These are phyloP conservation scores for Malassezia restricta DNA, from an alignment of 1,284 basidiomycete genomes.

Conservation along the genomic window DNA sequence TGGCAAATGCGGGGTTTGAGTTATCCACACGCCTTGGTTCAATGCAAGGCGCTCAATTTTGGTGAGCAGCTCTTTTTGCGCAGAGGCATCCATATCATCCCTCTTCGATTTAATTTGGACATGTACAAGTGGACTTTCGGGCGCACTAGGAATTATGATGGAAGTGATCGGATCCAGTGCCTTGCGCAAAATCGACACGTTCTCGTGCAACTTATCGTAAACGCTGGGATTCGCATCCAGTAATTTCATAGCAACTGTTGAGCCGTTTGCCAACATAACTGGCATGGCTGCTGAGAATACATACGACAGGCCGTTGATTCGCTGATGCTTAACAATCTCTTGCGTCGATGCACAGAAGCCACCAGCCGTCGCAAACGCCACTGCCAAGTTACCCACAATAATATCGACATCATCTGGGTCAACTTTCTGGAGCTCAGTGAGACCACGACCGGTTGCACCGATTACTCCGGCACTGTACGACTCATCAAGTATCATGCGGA, in stretches of 20 bases:
- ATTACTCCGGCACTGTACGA: conserved; percentile 82
- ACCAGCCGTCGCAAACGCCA: conserved; percentile 68
- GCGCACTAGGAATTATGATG: conserved; percentile 68
- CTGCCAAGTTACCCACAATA: conserved; percentile 67
- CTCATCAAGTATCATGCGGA: conserved; percentile 87
- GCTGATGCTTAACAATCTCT: conserved; percentile 76
- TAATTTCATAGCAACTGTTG: conserved; percentile 69
- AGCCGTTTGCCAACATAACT: conserved; percentile 72
- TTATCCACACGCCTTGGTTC: conserved; percentile 32
- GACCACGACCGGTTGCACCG: conserved; percentile 79
- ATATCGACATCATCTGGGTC: conserved; percentile 51
- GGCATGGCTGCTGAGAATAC: conserved; percentile 95
- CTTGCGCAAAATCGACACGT: conserved; percentile 61
- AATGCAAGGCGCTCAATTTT: conserved; percentile 33
- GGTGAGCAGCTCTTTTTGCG: conserved; percentile 33
- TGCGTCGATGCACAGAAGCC: conserved; percentile 88
- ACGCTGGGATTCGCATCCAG: conserved; percentile 57
- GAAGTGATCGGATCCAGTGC: conserved; percentile 66
- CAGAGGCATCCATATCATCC: conserved; percentile 3
- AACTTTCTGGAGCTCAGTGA: conserved; percentile 79
- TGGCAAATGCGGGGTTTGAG: conserved; percentile 26
- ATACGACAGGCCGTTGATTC: conserved; percentile 89
- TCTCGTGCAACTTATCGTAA: conserved; percentile 65
- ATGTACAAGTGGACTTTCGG: conserved; percentile 75
- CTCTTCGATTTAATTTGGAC: conserved; percentile 54